Evolutionary conservation across 2,329 filamentous ascomycete species (phyloP), one percentile per base, ranked within the genome.

Genomic region (Ceratocystis papillata): DNA sequence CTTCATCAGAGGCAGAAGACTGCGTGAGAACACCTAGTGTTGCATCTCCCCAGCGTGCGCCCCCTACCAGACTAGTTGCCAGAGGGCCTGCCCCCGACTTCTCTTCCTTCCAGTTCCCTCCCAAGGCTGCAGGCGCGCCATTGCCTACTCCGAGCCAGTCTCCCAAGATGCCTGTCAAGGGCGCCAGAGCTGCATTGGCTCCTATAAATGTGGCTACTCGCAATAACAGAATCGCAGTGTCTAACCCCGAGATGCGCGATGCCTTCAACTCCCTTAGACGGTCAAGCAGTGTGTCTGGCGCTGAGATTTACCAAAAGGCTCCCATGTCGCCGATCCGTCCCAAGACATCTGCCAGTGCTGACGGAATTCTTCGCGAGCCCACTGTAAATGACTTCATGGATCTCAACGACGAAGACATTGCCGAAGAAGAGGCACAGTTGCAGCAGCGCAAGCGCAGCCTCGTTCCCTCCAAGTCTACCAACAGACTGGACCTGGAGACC

Each of bases 361-460:
- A 67, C 10, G 66, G 63, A 37, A 75, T 77, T 1, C 75, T 83
- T 3, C 74, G 75, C 59, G 81, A 83, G 69, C 81, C 81, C 5
- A 78, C 78, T 46, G 73, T 83, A 25, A 76, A 77, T 20, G 82
- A 84, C 48, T 83, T 84, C 63, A 75, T 82, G 64, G 75, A 77
- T 22, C 74, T 84, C 5, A 80, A 77, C 66, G 82, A 84, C 67
- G 81, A 85, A 37, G 82, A 84, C 65, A 82, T 85, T 68, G 80
- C 81, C 7, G 82, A 84, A 69, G 73, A 71, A 70, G 62, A 67
- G 48, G 12, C 63, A 10, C 55, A 62, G 53, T 12, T 37, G 5
- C 60, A 63, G 62, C 67, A 6, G 62, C 68, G 44, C 69, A 69
- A 37, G 59, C 67, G 7, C 62, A 46, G 45, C 12, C 5, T 30